A percentile compares a stretch with the other conserved stretches of the same genome.
These are phyloP conservation scores for Gentiana dahurica DNA, from an alignment of 257 asterid species.

Conservation along the genomic window DNA sequence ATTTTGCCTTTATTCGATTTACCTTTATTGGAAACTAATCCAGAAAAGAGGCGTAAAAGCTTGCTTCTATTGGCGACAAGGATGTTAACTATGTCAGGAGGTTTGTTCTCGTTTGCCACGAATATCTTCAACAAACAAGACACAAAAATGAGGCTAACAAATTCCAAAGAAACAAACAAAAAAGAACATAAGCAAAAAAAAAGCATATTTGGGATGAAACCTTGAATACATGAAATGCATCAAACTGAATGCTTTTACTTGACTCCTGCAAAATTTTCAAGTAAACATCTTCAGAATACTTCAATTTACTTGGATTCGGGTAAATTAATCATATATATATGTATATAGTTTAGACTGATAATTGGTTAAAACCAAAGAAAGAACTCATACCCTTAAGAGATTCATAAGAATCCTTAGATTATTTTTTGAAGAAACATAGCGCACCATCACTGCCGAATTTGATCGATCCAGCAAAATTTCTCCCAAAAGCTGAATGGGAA, in stretches of 20 bases:
- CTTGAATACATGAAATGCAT: conserved; percentile 92
- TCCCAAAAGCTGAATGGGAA: conserved; percentile 59
- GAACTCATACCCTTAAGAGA: conserved; percentile 64
- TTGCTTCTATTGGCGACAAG: conserved; percentile 64
- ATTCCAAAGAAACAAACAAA: neutral
- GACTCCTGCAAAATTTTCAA: conserved; percentile 47
- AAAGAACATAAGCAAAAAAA: neutral
- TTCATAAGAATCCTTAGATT: conserved; percentile 75
- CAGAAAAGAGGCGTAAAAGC: conserved; percentile 52
- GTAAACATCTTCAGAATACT: no score
- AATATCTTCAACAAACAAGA: conserved; percentile 46
- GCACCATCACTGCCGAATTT: conserved; percentile 64
- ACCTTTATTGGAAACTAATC: conserved; percentile 67
- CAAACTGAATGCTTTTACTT: conserved; percentile 74
- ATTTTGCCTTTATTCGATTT: neutral
- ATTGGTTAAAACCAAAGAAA: neutral
- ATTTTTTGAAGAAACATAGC: conserved; percentile 66
- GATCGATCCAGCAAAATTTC: conserved; percentile 83
- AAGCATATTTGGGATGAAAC: conserved; percentile 17
- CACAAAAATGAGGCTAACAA: no score
- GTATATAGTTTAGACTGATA: neutral
- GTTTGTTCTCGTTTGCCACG: conserved; percentile 83
- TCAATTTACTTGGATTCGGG: no score
- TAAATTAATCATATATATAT: no score
- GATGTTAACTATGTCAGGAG: conserved; percentile 53